Evolutionary conservation across 176 grass and related monocot species (phyloP).

Genomic region (Eleusine coracana): DNA sequence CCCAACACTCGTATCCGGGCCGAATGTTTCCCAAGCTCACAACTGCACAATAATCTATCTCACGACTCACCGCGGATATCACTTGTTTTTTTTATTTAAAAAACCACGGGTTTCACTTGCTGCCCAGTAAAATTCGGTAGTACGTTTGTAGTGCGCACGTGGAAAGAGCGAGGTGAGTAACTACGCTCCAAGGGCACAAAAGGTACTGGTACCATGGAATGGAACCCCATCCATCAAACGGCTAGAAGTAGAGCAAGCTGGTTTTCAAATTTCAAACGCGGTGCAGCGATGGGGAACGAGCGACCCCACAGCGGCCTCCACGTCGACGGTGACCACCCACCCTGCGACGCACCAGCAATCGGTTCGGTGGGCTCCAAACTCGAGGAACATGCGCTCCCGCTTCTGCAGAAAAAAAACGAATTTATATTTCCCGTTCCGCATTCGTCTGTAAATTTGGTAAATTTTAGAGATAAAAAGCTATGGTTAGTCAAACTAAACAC

Average conservation of each 20-base stretch:
- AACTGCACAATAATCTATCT: not conserved
- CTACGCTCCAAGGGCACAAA: not conserved
- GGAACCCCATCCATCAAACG: conserved; percentile 12
- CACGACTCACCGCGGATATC: too few relatives aligned
- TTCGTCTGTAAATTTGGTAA: not conserved
- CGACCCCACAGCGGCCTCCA: not conserved
- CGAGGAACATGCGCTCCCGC: not conserved
- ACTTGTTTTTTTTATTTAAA: too few relatives aligned
- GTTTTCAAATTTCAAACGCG: conserved; percentile 39
- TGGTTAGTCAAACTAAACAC: not conserved
- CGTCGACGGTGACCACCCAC: conserved; percentile 1
- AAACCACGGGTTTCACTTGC: too few relatives aligned
- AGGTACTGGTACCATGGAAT: not conserved
- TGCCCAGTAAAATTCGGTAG: too few relatives aligned
- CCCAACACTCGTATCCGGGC: not conserved
- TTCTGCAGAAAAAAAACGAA: not conserved
- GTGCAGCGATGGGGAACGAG: not conserved
- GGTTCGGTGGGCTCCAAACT: not conserved
- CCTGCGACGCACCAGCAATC: too few relatives aligned
- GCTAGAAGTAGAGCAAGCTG: not conserved
- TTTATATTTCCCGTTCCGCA: not conserved
- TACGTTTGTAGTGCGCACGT: not conserved
- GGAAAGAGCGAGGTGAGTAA: not conserved
- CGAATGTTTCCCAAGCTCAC: not conserved
- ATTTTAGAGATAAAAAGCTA: not conserved